These are phyloP conservation scores for Endocladia muricata DNA, from an alignment of 31 red algal species.

Conservation along the genomic window DNA sequence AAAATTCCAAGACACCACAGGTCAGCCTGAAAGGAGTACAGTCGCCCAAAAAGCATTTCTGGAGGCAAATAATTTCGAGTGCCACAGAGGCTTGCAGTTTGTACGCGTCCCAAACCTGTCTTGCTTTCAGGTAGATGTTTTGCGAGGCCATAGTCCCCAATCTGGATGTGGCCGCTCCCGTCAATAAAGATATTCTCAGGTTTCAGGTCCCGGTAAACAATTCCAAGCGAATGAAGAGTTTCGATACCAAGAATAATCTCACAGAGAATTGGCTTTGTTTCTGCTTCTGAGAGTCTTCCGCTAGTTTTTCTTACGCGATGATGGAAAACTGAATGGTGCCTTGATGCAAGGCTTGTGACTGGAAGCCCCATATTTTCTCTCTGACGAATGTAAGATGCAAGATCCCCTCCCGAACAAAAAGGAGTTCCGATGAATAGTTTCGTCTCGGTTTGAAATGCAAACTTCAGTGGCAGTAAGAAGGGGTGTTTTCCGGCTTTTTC, in stretches of 20 bases:
- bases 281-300: constrained; percentile 49
- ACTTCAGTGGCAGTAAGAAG: constrained; percentile 76
- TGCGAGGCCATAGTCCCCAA: constrained; percentile 86
- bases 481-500: constrained; percentile 57
- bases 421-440: constrained; percentile 83
- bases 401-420: constrained; percentile 85
- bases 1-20: constrained; percentile 83
- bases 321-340: neutral
- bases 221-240: constrained; percentile 78
- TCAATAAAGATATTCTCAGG: constrained; percentile 95
- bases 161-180: constrained; percentile 66
- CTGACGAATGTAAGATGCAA: constrained; percentile 67
- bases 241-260: constrained; percentile 93
- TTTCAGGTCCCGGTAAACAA: constrained; percentile 94
- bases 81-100: constrained; percentile 76
- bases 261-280: constrained; percentile 49
- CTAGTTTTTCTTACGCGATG: neutral
- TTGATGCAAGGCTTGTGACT: neutral
- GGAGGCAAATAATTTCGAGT: constrained; percentile 84
- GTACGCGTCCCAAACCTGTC: neutral
- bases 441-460: constrained; percentile 81
- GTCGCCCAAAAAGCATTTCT: constrained; percentile 79
- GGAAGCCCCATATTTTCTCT: neutral
- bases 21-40: constrained; percentile 75
- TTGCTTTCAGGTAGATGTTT: constrained; percentile 32